Conservation (phyloP, 768 basidiomycete species). For the Gautieria morchelliformis region DNA sequence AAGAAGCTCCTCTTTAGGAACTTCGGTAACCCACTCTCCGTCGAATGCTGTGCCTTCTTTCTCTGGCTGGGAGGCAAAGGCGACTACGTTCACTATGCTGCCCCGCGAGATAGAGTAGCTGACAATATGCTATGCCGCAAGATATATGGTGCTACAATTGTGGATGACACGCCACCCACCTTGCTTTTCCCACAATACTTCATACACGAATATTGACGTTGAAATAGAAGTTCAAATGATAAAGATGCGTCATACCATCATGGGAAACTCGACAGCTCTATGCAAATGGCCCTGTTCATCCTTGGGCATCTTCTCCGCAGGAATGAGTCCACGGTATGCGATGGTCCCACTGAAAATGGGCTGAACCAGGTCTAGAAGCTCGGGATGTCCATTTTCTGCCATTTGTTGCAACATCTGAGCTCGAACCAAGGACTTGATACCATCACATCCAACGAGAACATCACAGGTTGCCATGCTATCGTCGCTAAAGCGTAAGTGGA, state of each 20-base stretch:
- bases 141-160: slow-evolving; percentile 6
- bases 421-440: slow-evolving; percentile 19
- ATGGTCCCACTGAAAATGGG: slow-evolving; percentile 39
- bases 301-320: slow-evolving; percentile 24
- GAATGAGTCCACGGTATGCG: slow-evolving; percentile 38
- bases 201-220: background rate
- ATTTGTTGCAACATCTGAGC: slow-evolving; percentile 14
- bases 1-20: slow-evolving; percentile 32
- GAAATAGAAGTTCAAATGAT: background rate
- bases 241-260: slow-evolving; percentile 30
- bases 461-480: slow-evolving; percentile 16
- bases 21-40: slow-evolving; percentile 41
- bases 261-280: slow-evolving; percentile 29
- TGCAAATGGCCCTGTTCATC: slow-evolving; percentile 15
- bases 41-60: slow-evolving; percentile 41
- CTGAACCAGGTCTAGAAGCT: slow-evolving; percentile 26
- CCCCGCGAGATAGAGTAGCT: slow-evolving; percentile 54
- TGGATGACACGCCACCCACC: slow-evolving; percentile 17
- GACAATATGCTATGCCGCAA: slow-evolving; percentile 39
- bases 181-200: slow-evolving; percentile 51
- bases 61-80: slow-evolving; percentile 41
- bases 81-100: slow-evolving; percentile 52
- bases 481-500: slow-evolving; percentile 19
- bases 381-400: slow-evolving; percentile 14
- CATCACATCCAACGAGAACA: slow-evolving; percentile 20